Evolutionary conservation across 2,329 filamentous ascomycete genomes (phyloP).

Genomic region (Aspergillus caelatus): DNA sequence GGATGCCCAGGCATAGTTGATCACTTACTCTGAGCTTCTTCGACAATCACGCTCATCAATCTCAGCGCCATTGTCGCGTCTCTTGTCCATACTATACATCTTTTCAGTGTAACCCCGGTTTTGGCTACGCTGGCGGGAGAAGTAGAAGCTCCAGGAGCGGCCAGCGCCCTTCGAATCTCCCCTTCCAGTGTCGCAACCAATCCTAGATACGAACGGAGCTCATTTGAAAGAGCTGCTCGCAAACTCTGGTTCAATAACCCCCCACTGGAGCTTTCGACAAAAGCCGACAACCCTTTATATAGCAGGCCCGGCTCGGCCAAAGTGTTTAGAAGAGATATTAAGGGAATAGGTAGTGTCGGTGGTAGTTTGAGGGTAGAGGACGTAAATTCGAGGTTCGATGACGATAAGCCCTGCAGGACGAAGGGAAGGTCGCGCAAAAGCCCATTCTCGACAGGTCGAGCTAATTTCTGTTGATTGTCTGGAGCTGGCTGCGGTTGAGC

Average conservation of each 20-base stretch:
- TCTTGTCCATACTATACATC: conserved; percentile 95
- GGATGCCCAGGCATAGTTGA: conserved; percentile 1
- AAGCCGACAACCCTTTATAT: conserved; percentile 77
- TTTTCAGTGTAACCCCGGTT: conserved; percentile 87
- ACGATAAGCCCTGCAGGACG: conserved; percentile 88
- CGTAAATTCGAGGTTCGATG: conserved; percentile 77
- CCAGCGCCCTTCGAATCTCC: conserved; percentile 82
- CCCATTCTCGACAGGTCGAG: conserved; percentile 65
- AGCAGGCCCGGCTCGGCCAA: conserved; percentile 92
- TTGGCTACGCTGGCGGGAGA: conserved; percentile 75
- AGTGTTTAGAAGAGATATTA: conserved; percentile 84
- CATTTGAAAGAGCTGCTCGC: conserved; percentile 78
- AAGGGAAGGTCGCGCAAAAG: conserved; percentile 83
- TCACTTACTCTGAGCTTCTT: conserved; percentile 74
- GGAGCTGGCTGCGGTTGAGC: conserved; percentile 15
- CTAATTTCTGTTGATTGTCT: conserved; percentile 48
- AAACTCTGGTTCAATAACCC: conserved; percentile 92
- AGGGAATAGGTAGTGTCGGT: conserved; percentile 74
- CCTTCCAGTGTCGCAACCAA: conserved; percentile 90
- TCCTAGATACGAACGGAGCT: conserved; percentile 86
- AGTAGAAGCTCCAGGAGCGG: conserved; percentile 61
- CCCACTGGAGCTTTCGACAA: conserved; percentile 77
- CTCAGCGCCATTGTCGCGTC: conserved; percentile 95
- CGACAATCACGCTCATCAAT: conserved; percentile 90
- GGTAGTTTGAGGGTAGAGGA: conserved; percentile 75